Conservation (phyloP, 495 filamentous ascomycete genomes). For the Penicillium pulvis region DNA sequence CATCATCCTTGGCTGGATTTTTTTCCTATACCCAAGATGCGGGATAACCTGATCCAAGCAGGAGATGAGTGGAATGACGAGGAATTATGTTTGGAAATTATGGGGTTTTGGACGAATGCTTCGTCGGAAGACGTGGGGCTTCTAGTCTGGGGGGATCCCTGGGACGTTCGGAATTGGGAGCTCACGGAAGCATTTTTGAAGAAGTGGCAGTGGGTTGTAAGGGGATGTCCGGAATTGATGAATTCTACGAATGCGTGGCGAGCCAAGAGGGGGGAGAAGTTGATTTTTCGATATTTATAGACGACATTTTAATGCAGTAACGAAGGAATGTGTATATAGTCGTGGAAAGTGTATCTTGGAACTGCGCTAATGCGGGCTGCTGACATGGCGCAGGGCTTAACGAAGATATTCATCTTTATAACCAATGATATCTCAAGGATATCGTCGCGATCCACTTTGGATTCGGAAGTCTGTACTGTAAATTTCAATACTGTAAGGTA, state of each 20-base stretch:
- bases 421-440: not conserved
- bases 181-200: conserved; percentile 50
- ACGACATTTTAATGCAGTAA: too few species aligned
- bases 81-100: conserved; percentile 49
- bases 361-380: conserved; percentile 23
- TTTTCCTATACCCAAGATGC: conserved; percentile 50
- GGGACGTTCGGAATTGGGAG: conserved; percentile 51
- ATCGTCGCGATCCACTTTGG: not conserved
- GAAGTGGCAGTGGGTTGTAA: conserved; percentile 54
- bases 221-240: conserved; percentile 51
- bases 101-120: conserved; percentile 44
- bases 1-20: conserved; percentile 60
- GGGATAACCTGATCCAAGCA: conserved; percentile 51
- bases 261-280: conserved; percentile 47
- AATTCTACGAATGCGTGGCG: conserved; percentile 54
- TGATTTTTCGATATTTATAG: conserved; percentile 46
- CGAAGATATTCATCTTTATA: not conserved
- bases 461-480: not conserved
- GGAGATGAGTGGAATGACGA: conserved; percentile 45
- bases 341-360: too few species aligned
- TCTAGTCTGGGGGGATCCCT: conserved; percentile 56
- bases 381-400: conserved; percentile 12
- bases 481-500: not conserved
- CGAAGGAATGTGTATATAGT: too few species aligned
- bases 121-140: conserved; percentile 36